Base-by-base conservation (phyloP, 148 eudicot species). In the Fagopyrum homotropicum region DNA sequence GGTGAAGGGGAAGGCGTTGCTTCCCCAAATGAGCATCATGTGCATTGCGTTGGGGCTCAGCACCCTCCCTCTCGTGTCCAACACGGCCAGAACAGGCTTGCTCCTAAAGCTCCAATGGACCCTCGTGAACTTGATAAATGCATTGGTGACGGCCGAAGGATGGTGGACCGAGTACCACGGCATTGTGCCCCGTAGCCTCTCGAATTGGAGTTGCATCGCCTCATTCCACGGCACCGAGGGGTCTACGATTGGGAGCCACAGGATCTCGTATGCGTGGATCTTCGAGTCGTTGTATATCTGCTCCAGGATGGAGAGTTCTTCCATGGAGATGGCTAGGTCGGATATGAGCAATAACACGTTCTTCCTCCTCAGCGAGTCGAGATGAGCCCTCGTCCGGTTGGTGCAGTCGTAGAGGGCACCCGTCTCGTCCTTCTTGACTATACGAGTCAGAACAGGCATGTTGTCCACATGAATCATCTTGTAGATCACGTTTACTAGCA, bases 21-120 rank as follows among this genome's bases (percentile, higher is more conserved):
- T 86, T 73, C 87, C 88, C 94, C 94, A 90, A 9, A 88, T 88
- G 88, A 86, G 85, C 94, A 90, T 90, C 94, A 90, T 90, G 77
- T 88, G 91, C 69, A 88, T 77, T 1, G 94, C 94, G 64, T 90
- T 90, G 0, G 89, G 90, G 78, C 85, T 86, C 68, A 88, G 74
- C 64, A 86, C 86, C 72, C 61, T 83, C 8, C 94, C 94, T 35
- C 81, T 86, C 15, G 88, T 84, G 82, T 88, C 91, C 46, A 88
- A 30, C 45, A 88, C 94, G 7, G 88, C 94, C 6, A 90, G 85
- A 47, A 88, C 84, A 10, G 91, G 88, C 76, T 80, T 85, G 52
- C 82, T 79, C 70, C 77, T 73, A 76, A 83, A 90, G 80, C 85
- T 86, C 94, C 94, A 88, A 49, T 75, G 79, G 17, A 80, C 79